phyloP scores from a whole-genome alignment of 768 basidiomycete species.

The Pleurotus eryngii region DNA sequence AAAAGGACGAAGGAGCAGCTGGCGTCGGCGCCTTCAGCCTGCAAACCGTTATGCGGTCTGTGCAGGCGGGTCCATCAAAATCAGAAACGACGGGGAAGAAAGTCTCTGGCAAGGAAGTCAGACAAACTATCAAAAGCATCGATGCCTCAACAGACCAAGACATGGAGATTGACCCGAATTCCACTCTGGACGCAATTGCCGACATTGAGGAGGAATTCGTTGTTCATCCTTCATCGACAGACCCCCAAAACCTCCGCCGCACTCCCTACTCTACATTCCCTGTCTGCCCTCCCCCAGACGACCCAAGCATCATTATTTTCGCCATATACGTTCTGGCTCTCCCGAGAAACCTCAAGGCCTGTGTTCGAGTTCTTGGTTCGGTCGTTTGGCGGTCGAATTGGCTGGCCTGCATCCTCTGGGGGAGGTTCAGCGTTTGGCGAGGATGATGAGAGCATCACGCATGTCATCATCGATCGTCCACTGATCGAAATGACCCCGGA shows the following conservation, averaged over 20 bases:
- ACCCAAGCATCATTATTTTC: conserved; percentile 67
- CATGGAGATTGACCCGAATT: conserved; percentile 33
- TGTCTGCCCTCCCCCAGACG: conserved; percentile 58
- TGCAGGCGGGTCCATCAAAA: conserved; percentile 36
- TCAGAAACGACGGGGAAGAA: conserved; percentile 41
- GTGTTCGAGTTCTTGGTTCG: conserved; percentile 94
- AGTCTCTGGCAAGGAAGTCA: conserved; percentile 50
- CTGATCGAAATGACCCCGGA: conserved; percentile 45
- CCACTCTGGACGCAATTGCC: conserved; percentile 29
- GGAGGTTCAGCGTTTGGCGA: conserved; percentile 78
- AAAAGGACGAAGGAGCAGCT: conserved; percentile 81
- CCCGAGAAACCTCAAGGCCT: conserved; percentile 85
- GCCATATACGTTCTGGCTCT: conserved; percentile 88
- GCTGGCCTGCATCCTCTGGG: conserved; percentile 84
- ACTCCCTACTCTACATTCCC: conserved; percentile 67
- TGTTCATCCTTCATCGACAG: conserved; percentile 50
- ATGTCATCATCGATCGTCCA: conserved; percentile 93
- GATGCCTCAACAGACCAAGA: conserved; percentile 21
- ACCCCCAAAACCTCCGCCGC: conserved; percentile 37
- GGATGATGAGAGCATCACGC: conserved; percentile 82
- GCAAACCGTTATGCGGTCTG: conserved; percentile 39
- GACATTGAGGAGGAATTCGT: conserved; percentile 69
- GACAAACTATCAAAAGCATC: conserved; percentile 61
- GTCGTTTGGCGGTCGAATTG: conserved; percentile 87
- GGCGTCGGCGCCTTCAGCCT: conserved; percentile 87